Evolutionary conservation across 225 moss, liverwort and hornwort genomes (phyloP).

Genomic region (Asterella californica): DNA sequence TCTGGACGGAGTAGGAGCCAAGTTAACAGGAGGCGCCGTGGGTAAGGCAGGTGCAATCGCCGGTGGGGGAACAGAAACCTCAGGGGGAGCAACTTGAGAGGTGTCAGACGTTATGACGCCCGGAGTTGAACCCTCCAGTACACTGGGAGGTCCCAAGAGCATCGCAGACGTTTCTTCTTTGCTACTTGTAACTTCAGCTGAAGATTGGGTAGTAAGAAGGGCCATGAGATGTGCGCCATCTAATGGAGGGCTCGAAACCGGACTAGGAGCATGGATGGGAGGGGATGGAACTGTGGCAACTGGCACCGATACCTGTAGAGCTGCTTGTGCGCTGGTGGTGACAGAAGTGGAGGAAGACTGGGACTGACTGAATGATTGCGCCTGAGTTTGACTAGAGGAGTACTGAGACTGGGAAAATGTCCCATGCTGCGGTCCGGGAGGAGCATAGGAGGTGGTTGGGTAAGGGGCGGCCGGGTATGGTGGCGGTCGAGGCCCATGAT

Average conservation of each 20-base stretch:
- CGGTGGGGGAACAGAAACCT: slow-evolving; percentile 75
- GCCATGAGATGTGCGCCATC: slow-evolving; percentile 95
- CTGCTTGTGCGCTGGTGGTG: slow-evolving; percentile 38
- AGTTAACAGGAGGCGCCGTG: slow-evolving; percentile 71
- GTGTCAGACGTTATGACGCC: slow-evolving; percentile 30
- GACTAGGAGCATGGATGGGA: slow-evolving; percentile 40
- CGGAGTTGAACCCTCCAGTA: slow-evolving; percentile 53
- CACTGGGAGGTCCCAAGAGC: slow-evolving; percentile 46
- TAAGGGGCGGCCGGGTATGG: slow-evolving; percentile 63
- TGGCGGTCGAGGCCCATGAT: slow-evolving; percentile 74
- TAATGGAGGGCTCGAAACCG: slow-evolving; percentile 62
- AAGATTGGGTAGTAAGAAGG: slow-evolving; percentile 71
- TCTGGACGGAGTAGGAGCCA: slow-evolving; percentile 56
- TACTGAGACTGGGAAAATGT: slow-evolving; percentile 51
- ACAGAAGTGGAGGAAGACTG: slow-evolving; percentile 45
- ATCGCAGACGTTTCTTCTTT: slow-evolving; percentile 52
- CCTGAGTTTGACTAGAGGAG: slow-evolving; percentile 26
- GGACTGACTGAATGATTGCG: slow-evolving; percentile 33
- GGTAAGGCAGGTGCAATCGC: slow-evolving; percentile 73
- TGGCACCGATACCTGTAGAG: slow-evolving; percentile 23
- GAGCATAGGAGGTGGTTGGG: slow-evolving; percentile 49
- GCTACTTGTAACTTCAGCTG: slow-evolving; percentile 54
- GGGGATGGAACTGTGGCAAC: slow-evolving; percentile 16
- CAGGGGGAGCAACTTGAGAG: slow-evolving; percentile 42
- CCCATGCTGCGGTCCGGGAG: slow-evolving; percentile 63